Evolutionary conservation across 129 eudicot species (phyloP).

Genomic region (Chrysanthemum lavandulifolium): DNA sequence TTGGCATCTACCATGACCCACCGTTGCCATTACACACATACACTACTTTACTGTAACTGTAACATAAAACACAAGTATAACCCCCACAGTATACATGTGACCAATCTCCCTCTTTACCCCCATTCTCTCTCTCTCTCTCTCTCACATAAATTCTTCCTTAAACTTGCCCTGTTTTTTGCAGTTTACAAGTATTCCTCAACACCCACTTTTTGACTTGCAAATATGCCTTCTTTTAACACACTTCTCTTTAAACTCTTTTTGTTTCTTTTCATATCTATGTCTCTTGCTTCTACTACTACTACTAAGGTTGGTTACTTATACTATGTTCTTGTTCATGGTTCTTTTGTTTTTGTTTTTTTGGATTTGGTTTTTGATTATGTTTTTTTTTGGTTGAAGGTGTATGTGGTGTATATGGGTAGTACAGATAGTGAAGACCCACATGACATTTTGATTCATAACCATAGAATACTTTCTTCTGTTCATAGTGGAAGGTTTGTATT

Average conservation of each 20-base stretch:
- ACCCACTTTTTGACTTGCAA: slow-evolving; percentile 19
- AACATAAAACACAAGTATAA: background rate
- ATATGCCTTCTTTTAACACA: slow-evolving; percentile 42
- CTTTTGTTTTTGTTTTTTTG: background rate
- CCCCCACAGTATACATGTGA: slow-evolving; percentile 43
- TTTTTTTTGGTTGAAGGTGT: slow-evolving; percentile 43
- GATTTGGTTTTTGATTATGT: background rate
- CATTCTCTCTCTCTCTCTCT: slow-evolving; percentile 21
- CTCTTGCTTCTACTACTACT: slow-evolving; percentile 28
- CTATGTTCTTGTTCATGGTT: background rate
- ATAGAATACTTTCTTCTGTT: slow-evolving; percentile 62
- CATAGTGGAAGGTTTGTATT: slow-evolving; percentile 60
- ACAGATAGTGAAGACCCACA: slow-evolving; percentile 50
- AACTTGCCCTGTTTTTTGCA: slow-evolving; percentile 28
- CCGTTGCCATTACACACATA: background rate
- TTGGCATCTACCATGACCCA: slow-evolving; percentile 18
- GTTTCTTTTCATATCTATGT: slow-evolving; percentile 30
- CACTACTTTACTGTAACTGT: background rate
- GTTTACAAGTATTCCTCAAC: slow-evolving; percentile 18
- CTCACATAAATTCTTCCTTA: slow-evolving; percentile 20
- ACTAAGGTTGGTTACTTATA: slow-evolving; percentile 46
- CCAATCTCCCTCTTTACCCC: slow-evolving; percentile 29
- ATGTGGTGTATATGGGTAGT: slow-evolving; percentile 85
- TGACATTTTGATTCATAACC: slow-evolving; percentile 61
- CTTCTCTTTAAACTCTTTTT: slow-evolving; percentile 22